These are phyloP conservation scores for Phoma herbarum DNA, from an alignment of 2,329 filamentous ascomycete genomes.

Conservation along the genomic window DNA sequence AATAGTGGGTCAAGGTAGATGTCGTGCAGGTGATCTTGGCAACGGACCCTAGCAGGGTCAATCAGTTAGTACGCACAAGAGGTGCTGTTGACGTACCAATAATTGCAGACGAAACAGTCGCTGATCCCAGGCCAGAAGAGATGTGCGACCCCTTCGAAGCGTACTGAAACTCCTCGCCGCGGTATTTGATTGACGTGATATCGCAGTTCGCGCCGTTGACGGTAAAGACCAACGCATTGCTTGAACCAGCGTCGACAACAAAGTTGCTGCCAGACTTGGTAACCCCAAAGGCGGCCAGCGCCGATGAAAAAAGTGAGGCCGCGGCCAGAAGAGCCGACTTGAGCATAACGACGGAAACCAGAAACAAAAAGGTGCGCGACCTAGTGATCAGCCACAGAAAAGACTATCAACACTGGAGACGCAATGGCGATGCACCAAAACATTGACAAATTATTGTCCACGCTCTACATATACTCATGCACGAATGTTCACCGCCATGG, in stretches of 20 bases:
- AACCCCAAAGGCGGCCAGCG: conserved; percentile 49
- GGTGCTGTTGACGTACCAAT: conserved; percentile 31
- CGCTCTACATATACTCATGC: conserved; percentile 20
- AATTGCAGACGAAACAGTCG: conserved; percentile 60
- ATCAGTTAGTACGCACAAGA: not conserved
- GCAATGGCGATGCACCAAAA: not conserved
- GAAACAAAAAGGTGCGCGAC: conserved; percentile 8
- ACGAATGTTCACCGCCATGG: conserved; percentile 2
- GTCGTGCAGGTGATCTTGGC: conserved; percentile 70
- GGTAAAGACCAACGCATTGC: conserved; percentile 45
- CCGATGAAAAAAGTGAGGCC: conserved; percentile 38
- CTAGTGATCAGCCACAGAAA: conserved; percentile 9
- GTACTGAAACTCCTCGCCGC: conserved; percentile 68
- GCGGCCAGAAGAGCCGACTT: conserved; percentile 37
- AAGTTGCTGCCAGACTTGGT: conserved; percentile 42
- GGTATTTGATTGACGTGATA: conserved; percentile 69
- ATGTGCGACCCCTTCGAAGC: conserved; percentile 63
- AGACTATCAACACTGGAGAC: not conserved
- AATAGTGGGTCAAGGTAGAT: conserved; percentile 70
- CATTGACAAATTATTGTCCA: no score
- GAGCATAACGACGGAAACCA: conserved; percentile 30
- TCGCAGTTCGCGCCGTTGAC: conserved; percentile 63
- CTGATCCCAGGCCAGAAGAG: conserved; percentile 66
- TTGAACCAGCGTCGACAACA: conserved; percentile 48
- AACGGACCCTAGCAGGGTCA: conserved; percentile 10